A percentile compares a stretch with the other conserved stretches of the same genome.
Conservation (phyloP, 306 rosid genomes). For the Sesbania bispinosa region DNA sequence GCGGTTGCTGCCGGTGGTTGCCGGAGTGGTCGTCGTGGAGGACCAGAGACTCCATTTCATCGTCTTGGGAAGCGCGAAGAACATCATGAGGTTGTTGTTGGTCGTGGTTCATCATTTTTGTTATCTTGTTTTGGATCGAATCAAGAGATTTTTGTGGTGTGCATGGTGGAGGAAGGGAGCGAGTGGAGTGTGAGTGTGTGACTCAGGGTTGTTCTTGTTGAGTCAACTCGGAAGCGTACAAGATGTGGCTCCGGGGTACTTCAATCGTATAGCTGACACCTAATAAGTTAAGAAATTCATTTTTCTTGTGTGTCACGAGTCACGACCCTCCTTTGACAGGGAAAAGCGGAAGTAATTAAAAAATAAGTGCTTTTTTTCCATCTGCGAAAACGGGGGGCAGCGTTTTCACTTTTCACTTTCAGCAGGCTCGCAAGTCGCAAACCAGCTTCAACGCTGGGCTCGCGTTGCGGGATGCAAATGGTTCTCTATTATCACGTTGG, state of each 20-base stretch:
- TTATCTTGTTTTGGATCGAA: background rate
- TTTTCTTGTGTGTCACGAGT: background rate
- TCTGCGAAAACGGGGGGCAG: too few relatives aligned
- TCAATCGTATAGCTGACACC: background rate
- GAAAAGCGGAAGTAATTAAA: background rate
- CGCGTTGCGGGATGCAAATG: too few relatives aligned
- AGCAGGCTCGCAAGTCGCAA: too few relatives aligned
- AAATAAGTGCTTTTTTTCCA: too few relatives aligned
- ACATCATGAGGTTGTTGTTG: background rate
- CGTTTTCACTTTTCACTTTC: too few relatives aligned
- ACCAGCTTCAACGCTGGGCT: too few relatives aligned
- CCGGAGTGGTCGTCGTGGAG: constrained; percentile 33
- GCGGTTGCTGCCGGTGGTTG: constrained; percentile 17
- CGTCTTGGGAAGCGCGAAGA: constrained; percentile 32
- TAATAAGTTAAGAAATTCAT: background rate
- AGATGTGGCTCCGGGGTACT: background rate
- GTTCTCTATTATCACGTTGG: too few relatives aligned
- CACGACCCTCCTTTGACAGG: background rate
- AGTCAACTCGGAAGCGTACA: constrained; percentile 18
- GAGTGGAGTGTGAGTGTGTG: constrained; percentile 8
- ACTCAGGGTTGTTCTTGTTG: background rate
- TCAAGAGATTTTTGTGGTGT: background rate
- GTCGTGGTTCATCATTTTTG: constrained; percentile 41
- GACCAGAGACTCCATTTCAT: constrained; percentile 44
- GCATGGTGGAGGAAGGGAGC: background rate